A percentile compares a stretch with the other conserved stretches of the same genome.
phyloP scores from a whole-genome alignment of 2,329 filamentous ascomycete genomes.

The Periconia sp. region DNA sequence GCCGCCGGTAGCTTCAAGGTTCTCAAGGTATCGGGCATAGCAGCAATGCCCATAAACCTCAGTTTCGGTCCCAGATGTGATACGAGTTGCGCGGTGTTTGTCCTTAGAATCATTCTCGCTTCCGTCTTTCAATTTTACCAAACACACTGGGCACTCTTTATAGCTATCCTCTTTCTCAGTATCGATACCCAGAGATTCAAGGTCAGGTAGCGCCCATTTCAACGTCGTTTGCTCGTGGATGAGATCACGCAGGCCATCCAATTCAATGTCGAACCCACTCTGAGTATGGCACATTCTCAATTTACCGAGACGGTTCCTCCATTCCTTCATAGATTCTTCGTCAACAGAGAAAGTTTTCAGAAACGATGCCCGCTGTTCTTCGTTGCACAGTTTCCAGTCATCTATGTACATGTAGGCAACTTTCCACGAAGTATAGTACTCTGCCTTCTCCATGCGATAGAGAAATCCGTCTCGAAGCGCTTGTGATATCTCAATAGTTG shows the following conservation, averaged over 20 bases:
- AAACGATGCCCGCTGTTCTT: not conserved
- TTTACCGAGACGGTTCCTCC: not conserved
- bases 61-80: not conserved
- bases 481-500: not conserved
- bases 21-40: not conserved
- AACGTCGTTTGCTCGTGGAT: not conserved
- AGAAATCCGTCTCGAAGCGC: not conserved
- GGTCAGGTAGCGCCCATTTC: not conserved
- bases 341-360: not conserved
- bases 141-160: not conserved
- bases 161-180: not conserved
- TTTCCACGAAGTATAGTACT: not conserved
- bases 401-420: not conserved
- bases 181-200: not conserved
- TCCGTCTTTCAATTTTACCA: not conserved
- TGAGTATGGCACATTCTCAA: not conserved
- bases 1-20: not conserved
- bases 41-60: not conserved
- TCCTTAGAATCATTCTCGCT: not conserved
- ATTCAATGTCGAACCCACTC: not conserved
- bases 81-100: not conserved
- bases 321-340: not conserved
- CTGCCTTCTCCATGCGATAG: not conserved
- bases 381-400: not conserved
- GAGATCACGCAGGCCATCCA: not conserved